Percentiles rank a stretch among this genome's conserved stretches.
phyloP scores from a whole-genome alignment of 2,329 filamentous ascomycete species.

The Ceratocystis cacaofunesta region DNA sequence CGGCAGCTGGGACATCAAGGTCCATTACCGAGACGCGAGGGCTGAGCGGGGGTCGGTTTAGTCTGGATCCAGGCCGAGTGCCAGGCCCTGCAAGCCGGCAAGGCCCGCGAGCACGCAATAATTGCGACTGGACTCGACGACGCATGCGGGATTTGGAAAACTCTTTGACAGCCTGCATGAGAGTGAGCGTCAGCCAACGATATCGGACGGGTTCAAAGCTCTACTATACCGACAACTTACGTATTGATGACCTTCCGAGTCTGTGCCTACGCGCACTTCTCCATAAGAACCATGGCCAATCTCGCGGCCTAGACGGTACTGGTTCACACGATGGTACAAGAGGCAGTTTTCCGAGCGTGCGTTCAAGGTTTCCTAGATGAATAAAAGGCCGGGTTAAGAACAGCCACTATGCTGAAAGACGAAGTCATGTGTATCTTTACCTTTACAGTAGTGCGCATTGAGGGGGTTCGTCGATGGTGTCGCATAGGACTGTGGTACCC shows the following conservation, averaged over 20 bases:
- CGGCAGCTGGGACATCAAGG: constrained; percentile 34
- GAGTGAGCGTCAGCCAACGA: not conserved
- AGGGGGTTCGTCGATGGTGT: constrained; percentile 43
- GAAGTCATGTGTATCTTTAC: constrained; percentile 23
- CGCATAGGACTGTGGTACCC: constrained; percentile 34
- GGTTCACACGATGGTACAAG: constrained; percentile 79
- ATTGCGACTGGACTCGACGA: constrained; percentile 79
- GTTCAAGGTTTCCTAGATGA: constrained; percentile 68
- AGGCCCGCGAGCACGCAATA: constrained; percentile 48
- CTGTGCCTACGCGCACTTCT: constrained; percentile 74
- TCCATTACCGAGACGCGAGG: constrained; percentile 13
- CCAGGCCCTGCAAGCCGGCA: constrained; percentile 21
- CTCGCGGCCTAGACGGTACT: constrained; percentile 86
- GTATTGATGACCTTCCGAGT: constrained; percentile 87
- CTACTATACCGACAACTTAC: constrained; percentile 37
- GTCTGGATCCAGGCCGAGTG: constrained; percentile 20
- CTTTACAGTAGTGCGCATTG: constrained; percentile 43
- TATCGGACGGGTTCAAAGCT: not conserved
- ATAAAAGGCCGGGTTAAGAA: not conserved
- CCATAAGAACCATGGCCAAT: constrained; percentile 96
- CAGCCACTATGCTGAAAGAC: not conserved
- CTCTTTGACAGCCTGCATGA: constrained; percentile 73
- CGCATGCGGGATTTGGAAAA: constrained; percentile 87
- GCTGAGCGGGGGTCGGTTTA: constrained; percentile 3
- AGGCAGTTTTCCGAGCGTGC: constrained; percentile 80